These are phyloP conservation scores for Lagerstroemia speciosa DNA, from an alignment of 345 rosid species.

Conservation along the genomic window DNA sequence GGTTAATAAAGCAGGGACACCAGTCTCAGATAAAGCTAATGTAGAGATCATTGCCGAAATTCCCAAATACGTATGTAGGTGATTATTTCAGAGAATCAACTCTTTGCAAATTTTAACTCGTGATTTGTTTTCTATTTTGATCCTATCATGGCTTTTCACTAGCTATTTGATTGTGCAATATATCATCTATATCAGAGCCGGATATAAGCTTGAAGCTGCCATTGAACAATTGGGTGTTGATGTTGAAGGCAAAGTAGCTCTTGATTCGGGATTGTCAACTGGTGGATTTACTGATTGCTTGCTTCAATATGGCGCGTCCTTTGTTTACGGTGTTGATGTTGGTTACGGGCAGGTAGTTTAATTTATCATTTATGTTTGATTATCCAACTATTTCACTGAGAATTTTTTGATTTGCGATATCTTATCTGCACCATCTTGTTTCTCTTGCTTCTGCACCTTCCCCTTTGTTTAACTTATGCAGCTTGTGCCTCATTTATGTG, in stretches of 20 bases:
- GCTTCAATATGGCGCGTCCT: conserved; percentile 87
- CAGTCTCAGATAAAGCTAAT: conserved; percentile 52
- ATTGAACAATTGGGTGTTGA: conserved; percentile 71
- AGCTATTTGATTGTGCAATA: neutral
- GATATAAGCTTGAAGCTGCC: conserved; percentile 90
- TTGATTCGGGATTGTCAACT: conserved; percentile 90
- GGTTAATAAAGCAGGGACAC: conserved; percentile 84
- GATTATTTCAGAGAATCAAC: conserved; percentile 36
- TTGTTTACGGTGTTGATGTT: conserved; percentile 94
- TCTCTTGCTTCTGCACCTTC: neutral
- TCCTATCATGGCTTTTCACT: neutral
- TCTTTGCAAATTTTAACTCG: neutral
- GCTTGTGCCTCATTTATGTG: neutral
- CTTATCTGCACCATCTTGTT: neutral
- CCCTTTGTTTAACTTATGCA: neutral
- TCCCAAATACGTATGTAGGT: conserved; percentile 99
- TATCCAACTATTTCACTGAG: neutral
- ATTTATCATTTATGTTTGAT: neutral
- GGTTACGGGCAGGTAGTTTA: conserved; percentile 81
- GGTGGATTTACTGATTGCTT: conserved; percentile 96
- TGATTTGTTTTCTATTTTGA: neutral
- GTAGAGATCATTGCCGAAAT: conserved; percentile 72
- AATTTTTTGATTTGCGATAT: neutral
- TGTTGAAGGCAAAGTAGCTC: conserved; percentile 84
- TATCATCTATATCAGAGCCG: conserved; percentile 46